Base-by-base conservation (phyloP, 768 basidiomycete species). In the Heimioporus sp. region DNA sequence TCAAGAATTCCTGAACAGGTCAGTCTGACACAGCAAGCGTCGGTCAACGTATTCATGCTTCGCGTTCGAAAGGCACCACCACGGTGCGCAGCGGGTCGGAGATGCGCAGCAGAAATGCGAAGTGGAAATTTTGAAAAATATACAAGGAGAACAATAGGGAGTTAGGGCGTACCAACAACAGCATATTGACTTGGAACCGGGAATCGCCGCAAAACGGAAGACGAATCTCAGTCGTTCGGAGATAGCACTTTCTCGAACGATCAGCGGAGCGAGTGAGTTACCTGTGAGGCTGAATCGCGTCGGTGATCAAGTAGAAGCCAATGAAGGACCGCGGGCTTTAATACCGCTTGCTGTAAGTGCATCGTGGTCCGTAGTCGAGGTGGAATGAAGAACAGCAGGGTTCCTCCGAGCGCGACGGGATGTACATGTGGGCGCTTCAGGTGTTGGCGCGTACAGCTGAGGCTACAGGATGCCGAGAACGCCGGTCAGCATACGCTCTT, bases 21-120 rank as follows among this genome's bases (percentile, higher is more conserved):
- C 24, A 30, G 41, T 6, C 37, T n/a, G 16, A 34, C 63, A 65
- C 53, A 53, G 63, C 62, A 49, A 52, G 17, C 42, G 19, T 43
- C 36, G 42, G 54, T 41, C 45, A 16, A 38, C 31, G 10, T 9
- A 32, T 30, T 37, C 21, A 43, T 39, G 28, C 34, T 17, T 28
- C 24, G 24, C 31, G 10, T 11, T 35, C 36, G 34, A 40, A 37
- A 43, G 54, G 40, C 31, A 21, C 43, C 24, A 28, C 24, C 24
- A 28, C 24, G 8, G 35, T 49, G 52, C 52, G 49, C 55, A 61
- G 59, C 48, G 39, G 24, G 5, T 28, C 24, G 24, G 40, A 12
- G 54, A 36, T 42, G 51, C 46, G 47, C 44, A 7, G 49, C 10
- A 34, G 7, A 35, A 28, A 5, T 28, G 5, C 5, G 24, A 1